Conservation (phyloP, 345 rosid genomes). For the Reutealis trisperma region DNA sequence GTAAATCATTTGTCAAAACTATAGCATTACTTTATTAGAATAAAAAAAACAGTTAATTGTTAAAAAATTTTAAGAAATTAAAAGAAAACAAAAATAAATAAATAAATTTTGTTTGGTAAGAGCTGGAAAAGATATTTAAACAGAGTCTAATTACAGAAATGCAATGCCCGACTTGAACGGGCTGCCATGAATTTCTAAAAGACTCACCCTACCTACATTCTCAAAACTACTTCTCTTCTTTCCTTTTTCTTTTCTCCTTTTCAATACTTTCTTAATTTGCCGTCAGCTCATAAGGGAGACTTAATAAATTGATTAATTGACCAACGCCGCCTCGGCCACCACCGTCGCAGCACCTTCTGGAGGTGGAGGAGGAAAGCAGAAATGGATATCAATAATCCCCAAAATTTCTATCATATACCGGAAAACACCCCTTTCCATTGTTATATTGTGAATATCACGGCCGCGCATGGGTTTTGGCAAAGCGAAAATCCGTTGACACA, state of each 20-base stretch:
- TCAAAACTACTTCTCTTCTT: background rate
- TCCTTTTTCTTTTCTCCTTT: too few relatives aligned
- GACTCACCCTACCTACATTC: background rate
- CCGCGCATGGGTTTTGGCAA: constrained; percentile 33
- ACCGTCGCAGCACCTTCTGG: background rate
- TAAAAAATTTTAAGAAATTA: too few relatives aligned
- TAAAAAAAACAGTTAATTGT: too few relatives aligned
- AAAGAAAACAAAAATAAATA: too few relatives aligned
- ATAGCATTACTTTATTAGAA: too few relatives aligned
- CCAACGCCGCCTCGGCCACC: background rate
- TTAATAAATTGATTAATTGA: too few relatives aligned
- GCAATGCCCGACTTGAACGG: background rate
- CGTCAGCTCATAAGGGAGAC: background rate
- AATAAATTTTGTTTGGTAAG: too few relatives aligned
- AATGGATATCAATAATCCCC: constrained; percentile 22
- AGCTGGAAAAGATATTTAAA: background rate
- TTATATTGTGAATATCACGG: constrained; percentile 2
- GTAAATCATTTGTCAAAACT: too few relatives aligned
- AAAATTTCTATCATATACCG: constrained; percentile 14
- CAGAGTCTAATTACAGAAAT: background rate
- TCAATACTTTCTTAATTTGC: background rate
- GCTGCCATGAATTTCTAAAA: background rate
- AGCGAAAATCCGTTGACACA: constrained; percentile 19
- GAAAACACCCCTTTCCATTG: constrained; percentile 9
- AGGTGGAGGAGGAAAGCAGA: background rate